phyloP scores from a whole-genome alignment of 179 eudicot genomes.

The Nepenthes alata region DNA sequence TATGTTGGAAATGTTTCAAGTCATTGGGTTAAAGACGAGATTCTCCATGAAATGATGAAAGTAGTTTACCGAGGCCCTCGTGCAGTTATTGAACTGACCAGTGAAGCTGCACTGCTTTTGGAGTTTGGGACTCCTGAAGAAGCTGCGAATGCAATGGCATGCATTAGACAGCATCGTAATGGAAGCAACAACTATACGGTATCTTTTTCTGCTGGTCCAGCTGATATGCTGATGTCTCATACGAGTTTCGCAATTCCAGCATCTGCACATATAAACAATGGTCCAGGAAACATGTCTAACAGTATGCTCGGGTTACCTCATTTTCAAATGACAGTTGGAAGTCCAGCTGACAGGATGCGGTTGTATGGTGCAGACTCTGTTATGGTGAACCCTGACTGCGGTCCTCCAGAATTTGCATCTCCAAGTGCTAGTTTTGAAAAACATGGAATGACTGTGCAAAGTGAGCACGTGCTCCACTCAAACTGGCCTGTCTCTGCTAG shows the following conservation, averaged over 20 bases:
- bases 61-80: conserved; percentile 55
- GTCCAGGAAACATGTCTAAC: conserved; percentile 21
- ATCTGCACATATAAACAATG: conserved; percentile 23
- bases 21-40: conserved; percentile 75
- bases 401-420: conserved; percentile 37
- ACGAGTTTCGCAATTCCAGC: conserved; percentile 23
- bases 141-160: conserved; percentile 61
- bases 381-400: conserved; percentile 27
- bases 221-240: conserved; percentile 27
- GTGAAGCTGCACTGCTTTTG: conserved; percentile 76
- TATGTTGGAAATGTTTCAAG: conserved; percentile 60
- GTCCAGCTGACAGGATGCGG: conserved; percentile 32
- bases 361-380: conserved; percentile 15
- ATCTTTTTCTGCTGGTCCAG: conserved; percentile 15
- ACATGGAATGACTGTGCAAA: conserved; percentile 28
- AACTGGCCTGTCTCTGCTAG: conserved; percentile 27
- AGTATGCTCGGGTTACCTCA: conserved; percentile 46
- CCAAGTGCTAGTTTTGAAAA: conserved; percentile 49
- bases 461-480: conserved; percentile 33
- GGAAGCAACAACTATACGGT: conserved; percentile 21
- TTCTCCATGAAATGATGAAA: conserved; percentile 55
- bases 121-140: conserved; percentile 92
- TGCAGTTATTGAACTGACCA: conserved; percentile 50
- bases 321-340: conserved; percentile 30
- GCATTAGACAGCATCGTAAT: conserved; percentile 60